phyloP scores from a whole-genome alignment of 257 asterid genomes.

The Salvia splendens region DNA sequence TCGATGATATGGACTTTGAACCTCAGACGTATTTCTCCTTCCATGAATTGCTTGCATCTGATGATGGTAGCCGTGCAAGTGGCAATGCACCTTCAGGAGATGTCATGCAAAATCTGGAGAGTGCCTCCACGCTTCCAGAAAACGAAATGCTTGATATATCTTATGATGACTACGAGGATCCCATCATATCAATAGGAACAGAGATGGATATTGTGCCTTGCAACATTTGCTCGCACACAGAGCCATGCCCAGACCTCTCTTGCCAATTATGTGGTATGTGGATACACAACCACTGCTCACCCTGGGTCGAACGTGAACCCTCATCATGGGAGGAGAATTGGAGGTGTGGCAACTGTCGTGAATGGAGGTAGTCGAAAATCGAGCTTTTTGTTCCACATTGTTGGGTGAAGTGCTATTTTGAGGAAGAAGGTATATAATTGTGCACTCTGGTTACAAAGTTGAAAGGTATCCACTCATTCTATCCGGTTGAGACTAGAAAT shows the following conservation, averaged over 20 bases:
- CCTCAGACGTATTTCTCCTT: constrained; percentile 94
- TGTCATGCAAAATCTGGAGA: constrained; percentile 39
- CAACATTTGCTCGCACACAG: constrained; percentile 55
- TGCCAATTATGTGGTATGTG: constrained; percentile 68
- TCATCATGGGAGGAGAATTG: constrained; percentile 45
- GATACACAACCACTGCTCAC: constrained; percentile 81
- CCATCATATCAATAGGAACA: constrained; percentile 35
- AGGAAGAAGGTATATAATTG: not conserved
- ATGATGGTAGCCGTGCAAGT: constrained; percentile 46
- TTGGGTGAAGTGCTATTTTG: not conserved
- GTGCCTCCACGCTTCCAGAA: constrained; percentile 36
- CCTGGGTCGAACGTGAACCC: constrained; percentile 71
- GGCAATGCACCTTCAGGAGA: constrained; percentile 40
- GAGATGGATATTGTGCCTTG: constrained; percentile 42
- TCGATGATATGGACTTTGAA: constrained; percentile 72
- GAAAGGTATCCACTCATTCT: not conserved
- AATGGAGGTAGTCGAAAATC: constrained; percentile 39
- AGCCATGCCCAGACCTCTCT: constrained; percentile 72
- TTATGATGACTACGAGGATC: constrained; percentile 41
- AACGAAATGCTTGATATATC: constrained; percentile 41
- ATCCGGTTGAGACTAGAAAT: not conserved
- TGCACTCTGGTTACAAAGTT: not conserved
- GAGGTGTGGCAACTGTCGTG: constrained; percentile 80
- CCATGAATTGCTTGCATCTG: constrained; percentile 74
- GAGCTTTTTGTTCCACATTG: constrained; percentile 1